Conservation (phyloP, 202 grass and related monocot species). For the Brachypodium distachyon region DNA sequence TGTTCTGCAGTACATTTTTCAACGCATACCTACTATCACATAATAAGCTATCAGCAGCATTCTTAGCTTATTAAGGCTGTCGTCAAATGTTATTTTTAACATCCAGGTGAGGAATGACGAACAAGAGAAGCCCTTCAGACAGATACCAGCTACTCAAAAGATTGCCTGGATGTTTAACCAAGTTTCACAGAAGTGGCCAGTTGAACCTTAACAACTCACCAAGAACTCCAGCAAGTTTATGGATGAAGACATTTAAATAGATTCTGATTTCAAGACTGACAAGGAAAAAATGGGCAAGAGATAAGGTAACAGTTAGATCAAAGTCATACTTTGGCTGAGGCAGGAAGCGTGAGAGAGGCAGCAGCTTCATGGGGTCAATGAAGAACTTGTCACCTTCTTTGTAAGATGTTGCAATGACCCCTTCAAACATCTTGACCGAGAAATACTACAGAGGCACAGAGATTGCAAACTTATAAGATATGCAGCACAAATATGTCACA, state of each 20-base stretch:
- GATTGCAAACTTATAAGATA: not conserved
- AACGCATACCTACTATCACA: not conserved
- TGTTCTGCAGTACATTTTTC: not conserved
- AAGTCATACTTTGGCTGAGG: slow-evolving; percentile 69
- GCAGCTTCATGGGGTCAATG: slow-evolving; percentile 79
- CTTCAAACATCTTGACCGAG: slow-evolving; percentile 91
- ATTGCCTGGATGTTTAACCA: not conserved
- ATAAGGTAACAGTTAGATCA: not conserved
- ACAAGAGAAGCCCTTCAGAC: not conserved
- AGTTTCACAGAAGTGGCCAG: not conserved
- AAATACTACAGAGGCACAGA: slow-evolving; percentile 42
- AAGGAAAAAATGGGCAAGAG: not conserved
- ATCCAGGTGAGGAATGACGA: not conserved
- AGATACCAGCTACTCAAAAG: not conserved
- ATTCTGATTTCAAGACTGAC: not conserved
- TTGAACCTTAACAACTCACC: not conserved
- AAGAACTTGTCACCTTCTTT: slow-evolving; percentile 75
- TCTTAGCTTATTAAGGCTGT: not conserved
- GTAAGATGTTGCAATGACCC: slow-evolving; percentile 79
- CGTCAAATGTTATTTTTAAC: not conserved
- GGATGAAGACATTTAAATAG: not conserved
- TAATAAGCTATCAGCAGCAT: not conserved
- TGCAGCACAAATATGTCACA: not conserved
- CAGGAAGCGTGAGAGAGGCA: slow-evolving; percentile 88
- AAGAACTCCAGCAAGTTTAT: not conserved